Base-by-base conservation (phyloP, 306 rosid species). In the Trifolium repens region DNA sequence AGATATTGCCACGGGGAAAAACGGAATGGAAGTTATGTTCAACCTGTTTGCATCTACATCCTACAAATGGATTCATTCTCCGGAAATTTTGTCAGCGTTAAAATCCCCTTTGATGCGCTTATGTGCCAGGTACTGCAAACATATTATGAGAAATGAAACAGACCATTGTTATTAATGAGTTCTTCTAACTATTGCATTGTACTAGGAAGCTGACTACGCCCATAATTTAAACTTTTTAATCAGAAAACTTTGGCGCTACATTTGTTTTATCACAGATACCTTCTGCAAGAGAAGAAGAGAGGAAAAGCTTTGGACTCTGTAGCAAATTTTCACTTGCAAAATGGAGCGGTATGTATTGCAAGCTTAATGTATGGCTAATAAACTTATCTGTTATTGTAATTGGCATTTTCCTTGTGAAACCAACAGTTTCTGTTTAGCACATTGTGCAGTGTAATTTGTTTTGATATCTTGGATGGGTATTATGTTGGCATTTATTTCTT, bases 221-320 rank as follows among this genome's bases (percentile, higher is more conserved):
- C 37, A 52, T 72, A 54, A 44, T 73, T 79, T 49, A 52, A 34
- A 46, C 66, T 75, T 47, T 37, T 35, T 35, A 44, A 71, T 44
- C 54, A 37, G 72, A 64, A 63, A 24, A 50, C 54, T 19, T 60
- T 37, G 57, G 54, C 55, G 81, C 54, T 69, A 43, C 42, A 67
- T 79, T 69, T 69, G 2, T 35, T 39, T 15, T 64, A 42, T 64
- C 71, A n/a, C 69, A 94, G 98, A 91, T 94, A 91, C 88, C 94
- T 94, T 85, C 73, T 91, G 60, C 89, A 85, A 87, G 98, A 94
- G 93, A 91, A 94, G 85, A 94, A 91, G 81, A 91, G 98, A 86
- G 98, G 98, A 62, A 94, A 87, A 86, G 96, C 96, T 74, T 91
- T 94, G 78, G 98, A 94, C 75, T 91, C 96, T 34, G 97, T 94